A percentile compares a stretch with the other conserved stretches of the same genome.
Conservation (phyloP, 345 rosid species). For the Cardiospermum halicacabum region DNA sequence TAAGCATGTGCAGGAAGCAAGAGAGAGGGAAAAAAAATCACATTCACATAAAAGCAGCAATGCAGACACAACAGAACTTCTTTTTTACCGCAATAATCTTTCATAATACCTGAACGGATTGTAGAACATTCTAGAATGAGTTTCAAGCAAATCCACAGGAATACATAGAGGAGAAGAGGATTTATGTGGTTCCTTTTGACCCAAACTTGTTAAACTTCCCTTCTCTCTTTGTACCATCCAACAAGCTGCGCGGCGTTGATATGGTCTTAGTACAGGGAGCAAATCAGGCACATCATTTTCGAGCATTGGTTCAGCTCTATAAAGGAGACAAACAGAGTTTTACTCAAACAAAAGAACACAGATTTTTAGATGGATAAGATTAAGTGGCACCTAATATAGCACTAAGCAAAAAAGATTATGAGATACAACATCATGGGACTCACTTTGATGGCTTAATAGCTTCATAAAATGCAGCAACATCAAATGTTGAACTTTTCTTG, state of each 20-base stretch:
- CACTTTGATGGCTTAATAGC: slow-evolving; percentile 94
- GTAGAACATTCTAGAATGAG: slow-evolving; percentile 65
- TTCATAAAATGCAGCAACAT: slow-evolving; percentile 83
- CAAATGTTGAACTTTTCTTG: slow-evolving; percentile 48
- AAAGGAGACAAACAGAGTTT: slow-evolving; percentile 14
- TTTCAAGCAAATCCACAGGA: slow-evolving; percentile 61
- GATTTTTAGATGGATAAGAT: neutral
- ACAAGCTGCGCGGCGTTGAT: slow-evolving; percentile 88
- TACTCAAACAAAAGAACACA: neutral
- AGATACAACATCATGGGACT: slow-evolving; percentile 21
- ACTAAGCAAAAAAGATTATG: neutral
- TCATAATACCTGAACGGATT: slow-evolving; percentile 84
- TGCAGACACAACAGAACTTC: neutral
- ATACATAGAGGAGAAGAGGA: slow-evolving; percentile 65
- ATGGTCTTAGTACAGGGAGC: slow-evolving; percentile 80
- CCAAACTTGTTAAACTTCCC: slow-evolving; percentile 40
- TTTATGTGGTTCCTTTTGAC: slow-evolving; percentile 33
- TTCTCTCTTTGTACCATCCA: slow-evolving; percentile 96
- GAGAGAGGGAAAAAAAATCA: slow-evolving; percentile 3
- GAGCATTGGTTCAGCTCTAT: slow-evolving; percentile 61
- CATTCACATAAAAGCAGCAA: neutral
- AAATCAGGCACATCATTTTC: slow-evolving; percentile 59
- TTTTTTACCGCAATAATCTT: slow-evolving; percentile 2
- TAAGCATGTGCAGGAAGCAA: slow-evolving; percentile 10
- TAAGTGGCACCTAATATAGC: slow-evolving; percentile 4